A percentile compares a stretch with the other conserved stretches of the same genome.
phyloP scores from a whole-genome alignment of 1,139 yeast genomes.

The Lodderomyces parapsilosis region DNA sequence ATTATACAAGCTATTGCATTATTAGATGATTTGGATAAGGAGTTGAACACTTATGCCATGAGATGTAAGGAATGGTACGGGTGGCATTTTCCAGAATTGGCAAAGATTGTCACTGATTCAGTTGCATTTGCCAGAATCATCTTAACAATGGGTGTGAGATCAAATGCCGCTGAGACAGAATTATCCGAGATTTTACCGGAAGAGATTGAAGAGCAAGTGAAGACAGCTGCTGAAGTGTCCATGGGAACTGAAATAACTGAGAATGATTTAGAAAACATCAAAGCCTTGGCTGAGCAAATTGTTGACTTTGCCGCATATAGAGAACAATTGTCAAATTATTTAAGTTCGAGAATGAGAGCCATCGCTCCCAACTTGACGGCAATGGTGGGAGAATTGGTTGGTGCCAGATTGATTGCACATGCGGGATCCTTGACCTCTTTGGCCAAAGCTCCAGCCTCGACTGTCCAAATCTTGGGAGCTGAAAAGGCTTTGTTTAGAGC shows the following conservation, averaged over 20 bases:
- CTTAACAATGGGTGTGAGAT: constrained; percentile 90
- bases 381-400: constrained; percentile 96
- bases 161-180: constrained; percentile 87
- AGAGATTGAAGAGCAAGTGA: constrained; percentile 78
- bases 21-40: constrained; percentile 95
- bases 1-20: constrained; percentile 98
- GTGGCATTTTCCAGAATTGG: constrained; percentile 99
- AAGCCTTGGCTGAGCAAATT: constrained; percentile 91
- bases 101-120: constrained; percentile 91
- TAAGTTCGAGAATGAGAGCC: constrained; percentile 93
- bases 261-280: constrained; percentile 86
- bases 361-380: constrained; percentile 98
- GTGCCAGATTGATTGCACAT: constrained; percentile 96
- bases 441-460: constrained; percentile 98
- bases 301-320: constrained; percentile 93
- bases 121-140: constrained; percentile 93
- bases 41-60: constrained; percentile 96
- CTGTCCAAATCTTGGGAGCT: constrained; percentile 97
- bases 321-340: constrained; percentile 79
- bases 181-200: constrained; percentile 91
- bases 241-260: constrained; percentile 99
- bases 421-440: constrained; percentile 96
- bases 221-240: constrained; percentile 89
- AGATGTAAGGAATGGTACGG: constrained; percentile 99
- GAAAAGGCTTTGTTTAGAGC: constrained; percentile 99